Percentiles rank a stretch among this genome's conserved stretches.
Conservation (phyloP, 1,139 yeast genomes). For the Saccharomyces hybrid region DNA sequence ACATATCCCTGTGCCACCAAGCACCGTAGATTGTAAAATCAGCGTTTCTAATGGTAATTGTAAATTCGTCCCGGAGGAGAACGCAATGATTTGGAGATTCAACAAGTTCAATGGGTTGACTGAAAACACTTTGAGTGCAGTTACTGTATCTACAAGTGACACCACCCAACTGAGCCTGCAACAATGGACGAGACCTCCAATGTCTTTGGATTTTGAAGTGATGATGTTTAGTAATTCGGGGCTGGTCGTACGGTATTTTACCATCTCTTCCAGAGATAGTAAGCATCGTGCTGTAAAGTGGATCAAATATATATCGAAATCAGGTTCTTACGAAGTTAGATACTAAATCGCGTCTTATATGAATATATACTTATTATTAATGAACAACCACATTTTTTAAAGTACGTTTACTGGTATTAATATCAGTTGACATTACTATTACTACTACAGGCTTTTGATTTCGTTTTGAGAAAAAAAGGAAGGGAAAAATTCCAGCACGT, state of each 20-base stretch:
- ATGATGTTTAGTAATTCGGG: slow-evolving; percentile 80
- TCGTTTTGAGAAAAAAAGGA: neutral
- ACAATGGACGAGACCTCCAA: slow-evolving; percentile 71
- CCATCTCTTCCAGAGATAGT: slow-evolving; percentile 52
- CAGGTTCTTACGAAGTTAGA: slow-evolving; percentile 76
- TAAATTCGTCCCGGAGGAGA: slow-evolving; percentile 60
- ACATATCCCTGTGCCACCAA: slow-evolving; percentile 64
- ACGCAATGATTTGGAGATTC: slow-evolving; percentile 61
- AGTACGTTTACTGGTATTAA: too few species aligned
- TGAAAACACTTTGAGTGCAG: slow-evolving; percentile 40
- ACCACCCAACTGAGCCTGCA: slow-evolving; percentile 18
- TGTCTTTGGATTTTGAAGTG: slow-evolving; percentile 58
- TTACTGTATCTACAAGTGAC: slow-evolving; percentile 22
- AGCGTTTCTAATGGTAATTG: slow-evolving; percentile 57
- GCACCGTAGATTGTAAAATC: slow-evolving; percentile 44
- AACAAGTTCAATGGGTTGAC: slow-evolving; percentile 60
- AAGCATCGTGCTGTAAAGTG: slow-evolving; percentile 74
- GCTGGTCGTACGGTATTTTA: slow-evolving; percentile 61
- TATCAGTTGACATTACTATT: too few species aligned
- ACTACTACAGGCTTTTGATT: neutral
- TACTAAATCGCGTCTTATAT: slow-evolving; percentile 32
- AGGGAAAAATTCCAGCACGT: neutral
- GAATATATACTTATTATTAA: neutral
- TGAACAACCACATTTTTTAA: too few species aligned
- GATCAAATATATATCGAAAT: slow-evolving; percentile 69